Evolutionary conservation across 768 basidiomycete species (phyloP).

Genomic region (Pleurotus pulmonarius): DNA sequence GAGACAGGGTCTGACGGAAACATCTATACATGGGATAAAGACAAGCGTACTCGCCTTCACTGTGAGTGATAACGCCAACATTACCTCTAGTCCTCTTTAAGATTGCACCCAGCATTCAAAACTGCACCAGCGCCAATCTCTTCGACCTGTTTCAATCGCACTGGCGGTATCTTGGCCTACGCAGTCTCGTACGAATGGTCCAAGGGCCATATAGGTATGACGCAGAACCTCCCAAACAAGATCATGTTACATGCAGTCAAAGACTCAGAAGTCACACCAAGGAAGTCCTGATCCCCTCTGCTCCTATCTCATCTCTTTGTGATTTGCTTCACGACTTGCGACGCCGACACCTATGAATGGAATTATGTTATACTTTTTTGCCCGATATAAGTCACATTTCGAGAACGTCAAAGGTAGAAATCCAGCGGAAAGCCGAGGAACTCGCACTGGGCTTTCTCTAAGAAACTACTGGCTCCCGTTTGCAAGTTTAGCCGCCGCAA

Average conservation of each 20-base stretch:
- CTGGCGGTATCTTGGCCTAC: conserved; percentile 87
- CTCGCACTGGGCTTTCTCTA: conserved; percentile 34
- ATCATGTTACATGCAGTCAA: conserved; percentile 82
- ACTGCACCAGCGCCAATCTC: conserved; percentile 72
- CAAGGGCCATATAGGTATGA: conserved; percentile 86
- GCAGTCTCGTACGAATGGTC: conserved; percentile 94
- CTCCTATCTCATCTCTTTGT: too few species aligned
- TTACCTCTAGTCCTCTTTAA: neutral
- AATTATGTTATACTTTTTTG: too few species aligned
- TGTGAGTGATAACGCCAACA: conserved; percentile 39
- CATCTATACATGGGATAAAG: conserved; percentile 94
- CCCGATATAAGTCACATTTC: neutral
- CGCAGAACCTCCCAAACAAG: conserved; percentile 67
- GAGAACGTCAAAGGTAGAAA: neutral
- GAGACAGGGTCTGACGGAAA: conserved; percentile 72
- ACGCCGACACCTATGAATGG: too few species aligned
- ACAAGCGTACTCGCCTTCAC: conserved; percentile 88
- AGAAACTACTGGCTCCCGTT: conserved; percentile 23
- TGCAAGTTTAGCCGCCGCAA: conserved; percentile 32
- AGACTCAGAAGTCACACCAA: conserved; percentile 73
- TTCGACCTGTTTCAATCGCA: conserved; percentile 82
- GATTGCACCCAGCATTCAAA: conserved; percentile 37
- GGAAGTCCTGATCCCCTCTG: conserved; percentile 9
- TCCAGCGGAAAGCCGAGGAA: conserved; percentile 26
- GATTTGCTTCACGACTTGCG: too few species aligned